These are phyloP conservation scores for Paracamarosporium sp. DNA, from an alignment of 2,329 filamentous ascomycete genomes.

Conservation along the genomic window DNA sequence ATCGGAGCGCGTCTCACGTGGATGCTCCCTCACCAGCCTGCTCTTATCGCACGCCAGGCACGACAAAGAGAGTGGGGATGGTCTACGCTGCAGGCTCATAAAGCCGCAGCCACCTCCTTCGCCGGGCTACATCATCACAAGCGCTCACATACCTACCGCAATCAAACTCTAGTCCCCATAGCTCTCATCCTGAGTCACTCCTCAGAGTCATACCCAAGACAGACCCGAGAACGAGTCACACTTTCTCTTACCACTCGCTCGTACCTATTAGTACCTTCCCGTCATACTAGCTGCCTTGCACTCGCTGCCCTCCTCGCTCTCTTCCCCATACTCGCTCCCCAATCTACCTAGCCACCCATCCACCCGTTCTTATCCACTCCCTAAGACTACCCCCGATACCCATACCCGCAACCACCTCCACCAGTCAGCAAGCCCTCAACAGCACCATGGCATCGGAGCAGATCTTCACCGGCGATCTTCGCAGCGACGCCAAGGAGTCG, in stretches of 20 bases:
- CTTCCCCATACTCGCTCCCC: constrained; percentile 8
- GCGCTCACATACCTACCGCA: constrained; percentile 28
- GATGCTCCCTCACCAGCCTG: constrained; percentile 23
- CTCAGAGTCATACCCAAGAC: constrained; percentile 43
- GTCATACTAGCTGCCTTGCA: constrained; percentile 17
- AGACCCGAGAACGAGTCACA: constrained; percentile 37
- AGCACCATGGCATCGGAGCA: constrained; percentile 54
- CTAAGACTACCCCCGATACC: constrained; percentile 15
- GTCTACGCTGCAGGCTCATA: constrained; percentile 10
- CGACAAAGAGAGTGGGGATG: constrained; percentile 23
- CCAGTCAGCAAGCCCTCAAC: constrained; percentile 12
- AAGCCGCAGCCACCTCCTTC: constrained; percentile 9
- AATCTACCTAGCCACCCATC: constrained; percentile 15
- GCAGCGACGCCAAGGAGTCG: constrained; percentile 60
- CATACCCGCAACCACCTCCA: constrained; percentile 17
- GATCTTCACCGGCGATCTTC: constrained; percentile 60
- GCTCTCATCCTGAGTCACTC: constrained; percentile 40
- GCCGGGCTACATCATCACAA: constrained; percentile 21
- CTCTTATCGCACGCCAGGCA: constrained; percentile 28
- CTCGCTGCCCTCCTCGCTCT: constrained; percentile 19
- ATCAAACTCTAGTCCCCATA: constrained; percentile 24
- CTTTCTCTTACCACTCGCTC: constrained; percentile 29
- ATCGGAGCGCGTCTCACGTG: constrained; percentile 33
- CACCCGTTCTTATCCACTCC: constrained; percentile 3
- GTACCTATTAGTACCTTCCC: constrained; percentile 35